These are phyloP conservation scores for Clonostachys chloroleuca DNA, from an alignment of 2,329 filamentous ascomycete genomes.

Conservation along the genomic window DNA sequence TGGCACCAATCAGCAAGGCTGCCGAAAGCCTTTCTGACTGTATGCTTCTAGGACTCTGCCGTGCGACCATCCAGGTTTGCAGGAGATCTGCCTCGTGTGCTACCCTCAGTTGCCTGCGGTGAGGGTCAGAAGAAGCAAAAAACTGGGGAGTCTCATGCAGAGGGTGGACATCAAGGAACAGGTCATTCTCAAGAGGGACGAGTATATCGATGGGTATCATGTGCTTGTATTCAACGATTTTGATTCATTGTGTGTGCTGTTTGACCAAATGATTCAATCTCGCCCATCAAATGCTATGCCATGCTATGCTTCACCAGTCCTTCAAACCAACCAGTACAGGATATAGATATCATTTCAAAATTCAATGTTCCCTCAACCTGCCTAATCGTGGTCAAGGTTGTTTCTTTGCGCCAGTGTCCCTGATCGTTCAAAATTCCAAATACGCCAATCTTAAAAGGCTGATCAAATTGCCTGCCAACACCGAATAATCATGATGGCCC, in stretches of 20 bases:
- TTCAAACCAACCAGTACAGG: neutral
- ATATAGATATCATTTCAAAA: neutral
- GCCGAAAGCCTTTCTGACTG: too few relatives aligned
- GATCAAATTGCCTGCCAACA: too few relatives aligned
- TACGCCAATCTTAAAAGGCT: too few relatives aligned
- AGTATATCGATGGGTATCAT: slow-evolving; percentile 1
- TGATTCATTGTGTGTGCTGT: neutral
- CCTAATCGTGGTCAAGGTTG: neutral
- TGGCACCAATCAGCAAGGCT: neutral
- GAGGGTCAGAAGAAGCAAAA: neutral
- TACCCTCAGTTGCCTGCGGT: neutral
- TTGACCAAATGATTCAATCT: neutral
- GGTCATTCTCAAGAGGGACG: neutral
- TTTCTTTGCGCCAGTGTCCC: too few relatives aligned
- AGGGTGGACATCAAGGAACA: neutral
- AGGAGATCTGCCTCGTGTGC: neutral
- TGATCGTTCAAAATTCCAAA: too few relatives aligned
- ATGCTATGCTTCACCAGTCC: slow-evolving; percentile 2
- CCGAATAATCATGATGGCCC: too few relatives aligned
- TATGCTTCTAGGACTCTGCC: too few relatives aligned
- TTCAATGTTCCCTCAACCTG: neutral
- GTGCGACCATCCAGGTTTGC: too few relatives aligned
- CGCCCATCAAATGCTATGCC: neutral
- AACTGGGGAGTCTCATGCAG: neutral
- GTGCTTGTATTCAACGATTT: slow-evolving; percentile 1